Evolutionary conservation across 768 basidiomycete species (phyloP), one percentile per base, ranked within the genome.

Genomic region (Naganishia onofrii): DNA sequence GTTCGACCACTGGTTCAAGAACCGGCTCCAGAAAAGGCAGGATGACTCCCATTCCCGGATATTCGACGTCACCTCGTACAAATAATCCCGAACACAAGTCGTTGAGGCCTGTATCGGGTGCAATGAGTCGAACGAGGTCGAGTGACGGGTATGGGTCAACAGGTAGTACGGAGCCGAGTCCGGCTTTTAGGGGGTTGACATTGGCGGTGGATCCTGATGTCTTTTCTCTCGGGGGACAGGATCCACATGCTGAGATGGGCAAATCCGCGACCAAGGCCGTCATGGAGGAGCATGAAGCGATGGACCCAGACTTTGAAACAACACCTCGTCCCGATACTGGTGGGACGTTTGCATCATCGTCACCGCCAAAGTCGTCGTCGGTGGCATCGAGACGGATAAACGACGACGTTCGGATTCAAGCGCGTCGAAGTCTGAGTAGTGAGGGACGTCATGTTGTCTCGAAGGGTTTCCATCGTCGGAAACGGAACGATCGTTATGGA

Each of bases 91-190:
- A 42, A 42, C 42, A 10, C 52, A 9, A 17, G 6, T n/a, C 36
- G 60, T 36, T 44, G 60, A 31, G 26, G 42, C 2, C 34, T 0
- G 23, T 6, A 9, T 28, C 60, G 8, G 34, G 15, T 1, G 48
- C 48, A n/a, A 63, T 63, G 60, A 2, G 42, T 1, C 36, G 60
- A 26, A 44, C 60, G 2, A n/a, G 23, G 38, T 63, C 60, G 42
- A 58, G 5, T 38, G 60, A 44, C 12, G 60, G 60, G 60, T 63
- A 63, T 26, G 60, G 60, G 13, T 42, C 38, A 5, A 63, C 60
- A 29, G 60, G 60, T 21, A 63, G 60, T 21, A 63, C 60, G 26
- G 28, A n/a, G 38, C 38, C 38, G 21, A 63, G 60, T 63, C 60
- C 60, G n/a, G 60, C 38, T 10, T 34, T 34, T n/a, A 38, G 42